phyloP scores from a whole-genome alignment of 164 flowering plant genomes.

The Chloranthus sessilifolius region DNA sequence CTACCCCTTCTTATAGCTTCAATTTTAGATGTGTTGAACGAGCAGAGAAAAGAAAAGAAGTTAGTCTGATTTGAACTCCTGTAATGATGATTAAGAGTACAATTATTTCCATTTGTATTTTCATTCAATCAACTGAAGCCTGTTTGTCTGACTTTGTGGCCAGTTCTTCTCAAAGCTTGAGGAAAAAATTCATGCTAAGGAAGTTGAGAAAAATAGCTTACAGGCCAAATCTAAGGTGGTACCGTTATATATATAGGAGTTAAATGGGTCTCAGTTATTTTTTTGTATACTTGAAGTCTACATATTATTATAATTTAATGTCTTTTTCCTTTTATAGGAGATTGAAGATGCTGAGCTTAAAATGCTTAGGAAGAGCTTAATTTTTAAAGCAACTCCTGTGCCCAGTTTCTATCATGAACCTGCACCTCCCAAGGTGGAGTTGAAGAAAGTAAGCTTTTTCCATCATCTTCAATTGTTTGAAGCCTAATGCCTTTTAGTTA shows the following conservation, averaged over 20 bases:
- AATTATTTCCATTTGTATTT: neutral
- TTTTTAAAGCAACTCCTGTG: constrained; percentile 94
- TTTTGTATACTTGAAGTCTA: no score
- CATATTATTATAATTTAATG: no score
- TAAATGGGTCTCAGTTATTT: no score
- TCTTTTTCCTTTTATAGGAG: constrained; percentile 46
- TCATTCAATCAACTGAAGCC: constrained; percentile 1
- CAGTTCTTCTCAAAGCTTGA: constrained; percentile 91
- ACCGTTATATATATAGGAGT: neutral
- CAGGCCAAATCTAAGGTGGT: constrained; percentile 89
- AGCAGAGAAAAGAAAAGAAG: constrained; percentile 93
- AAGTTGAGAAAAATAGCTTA: constrained; percentile 61
- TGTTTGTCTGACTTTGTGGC: constrained; percentile 5
- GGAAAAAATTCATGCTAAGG: constrained; percentile 83
- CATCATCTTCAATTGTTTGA: no score
- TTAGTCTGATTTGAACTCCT: constrained; percentile 21
- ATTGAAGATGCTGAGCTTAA: constrained; percentile 84
- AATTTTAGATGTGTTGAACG: constrained; percentile 89
- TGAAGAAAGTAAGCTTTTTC: constrained; percentile 85
- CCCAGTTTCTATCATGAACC: constrained; percentile 96
- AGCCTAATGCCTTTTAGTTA: no score
- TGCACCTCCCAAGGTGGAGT: constrained; percentile 67
- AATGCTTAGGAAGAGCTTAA: constrained; percentile 69
- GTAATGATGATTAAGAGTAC: no score
- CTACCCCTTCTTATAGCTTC: constrained; percentile 73